Percentiles rank a stretch among this genome's conserved stretches.
Evolutionary conservation across 345 rosid genomes (phyloP).

Genomic region (Arabidopsis arenosa): DNA sequence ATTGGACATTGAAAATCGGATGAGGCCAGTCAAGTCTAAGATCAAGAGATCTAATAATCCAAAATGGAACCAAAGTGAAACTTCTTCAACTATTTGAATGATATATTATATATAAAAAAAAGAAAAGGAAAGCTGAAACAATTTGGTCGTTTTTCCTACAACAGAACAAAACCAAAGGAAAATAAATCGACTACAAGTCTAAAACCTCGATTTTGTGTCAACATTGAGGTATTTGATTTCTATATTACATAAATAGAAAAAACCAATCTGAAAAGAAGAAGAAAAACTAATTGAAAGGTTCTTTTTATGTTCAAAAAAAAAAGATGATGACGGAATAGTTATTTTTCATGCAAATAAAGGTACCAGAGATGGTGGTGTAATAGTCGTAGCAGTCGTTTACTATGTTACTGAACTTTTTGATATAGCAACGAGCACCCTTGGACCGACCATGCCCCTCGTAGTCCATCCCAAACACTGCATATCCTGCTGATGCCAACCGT

Average conservation of each 20-base stretch:
- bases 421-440: constrained; percentile 86
- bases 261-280: too few relatives aligned
- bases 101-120: too few relatives aligned
- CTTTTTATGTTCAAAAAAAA: too few relatives aligned
- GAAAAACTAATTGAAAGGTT: too few relatives aligned
- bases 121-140: too few relatives aligned
- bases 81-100: too few relatives aligned
- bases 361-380: constrained; percentile 78
- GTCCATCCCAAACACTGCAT: constrained; percentile 87
- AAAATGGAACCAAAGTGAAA: background rate
- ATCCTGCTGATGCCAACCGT: constrained; percentile 69
- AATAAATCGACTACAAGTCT: background rate
- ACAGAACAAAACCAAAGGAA: too few relatives aligned
- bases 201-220: too few relatives aligned
- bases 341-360: background rate
- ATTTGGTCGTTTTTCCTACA: too few relatives aligned
- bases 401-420: constrained; percentile 75
- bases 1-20: background rate
- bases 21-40: background rate
- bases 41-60: background rate
- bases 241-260: too few relatives aligned
- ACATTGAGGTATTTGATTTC: background rate
- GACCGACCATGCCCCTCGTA: constrained; percentile 95
- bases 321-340: background rate
- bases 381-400: constrained; percentile 74